These are phyloP conservation scores for Domatiomyces catenatus DNA, from an alignment of 2,329 filamentous ascomycete genomes.

Conservation along the genomic window DNA sequence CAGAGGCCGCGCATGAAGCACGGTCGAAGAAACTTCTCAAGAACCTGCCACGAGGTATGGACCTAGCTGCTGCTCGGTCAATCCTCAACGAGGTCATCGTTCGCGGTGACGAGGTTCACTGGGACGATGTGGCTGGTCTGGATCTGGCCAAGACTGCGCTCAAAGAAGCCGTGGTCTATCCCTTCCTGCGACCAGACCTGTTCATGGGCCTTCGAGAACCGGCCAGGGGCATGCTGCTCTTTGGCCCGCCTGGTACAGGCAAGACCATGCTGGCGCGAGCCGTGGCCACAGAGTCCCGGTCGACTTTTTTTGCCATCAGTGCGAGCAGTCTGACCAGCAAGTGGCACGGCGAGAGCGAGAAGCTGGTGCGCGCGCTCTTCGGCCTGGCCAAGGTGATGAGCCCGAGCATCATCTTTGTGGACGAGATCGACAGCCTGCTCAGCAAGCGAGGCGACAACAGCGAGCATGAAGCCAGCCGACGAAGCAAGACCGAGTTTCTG, in stretches of 20 bases:
- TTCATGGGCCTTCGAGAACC: conserved; percentile 94
- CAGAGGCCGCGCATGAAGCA: conserved; percentile 35
- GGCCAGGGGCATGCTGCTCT: conserved; percentile 85
- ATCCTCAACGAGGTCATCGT: conserved; percentile 95
- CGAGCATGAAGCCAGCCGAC: conserved; percentile 81
- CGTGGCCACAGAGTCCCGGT: conserved; percentile 85
- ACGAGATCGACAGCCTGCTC: conserved; percentile 90
- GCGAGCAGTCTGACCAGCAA: conserved; percentile 90
- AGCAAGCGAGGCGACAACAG: conserved; percentile 61
- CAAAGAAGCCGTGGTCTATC: conserved; percentile 92
- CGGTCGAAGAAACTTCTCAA: conserved; percentile 54
- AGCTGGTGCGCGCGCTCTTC: conserved; percentile 85
- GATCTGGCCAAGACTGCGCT: conserved; percentile 81
- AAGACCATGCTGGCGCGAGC: conserved; percentile 96
- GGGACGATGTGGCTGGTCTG: conserved; percentile 83
- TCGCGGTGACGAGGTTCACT: conserved; percentile 81
- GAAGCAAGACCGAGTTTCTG: conserved; percentile 94
- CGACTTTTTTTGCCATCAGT: conserved; percentile 93
- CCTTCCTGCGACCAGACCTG: conserved; percentile 82
- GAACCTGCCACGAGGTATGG: conserved; percentile 65
- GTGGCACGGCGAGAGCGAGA: conserved; percentile 90
- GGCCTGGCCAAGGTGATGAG: conserved; percentile 74
- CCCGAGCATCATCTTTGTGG: conserved; percentile 93
- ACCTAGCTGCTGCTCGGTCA: conserved; percentile 67
- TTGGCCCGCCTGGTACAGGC: conserved; percentile 92